Evolutionary conservation across 208 protist genomes (phyloP).

Genomic region (Vickermania ingenoplastis): DNA sequence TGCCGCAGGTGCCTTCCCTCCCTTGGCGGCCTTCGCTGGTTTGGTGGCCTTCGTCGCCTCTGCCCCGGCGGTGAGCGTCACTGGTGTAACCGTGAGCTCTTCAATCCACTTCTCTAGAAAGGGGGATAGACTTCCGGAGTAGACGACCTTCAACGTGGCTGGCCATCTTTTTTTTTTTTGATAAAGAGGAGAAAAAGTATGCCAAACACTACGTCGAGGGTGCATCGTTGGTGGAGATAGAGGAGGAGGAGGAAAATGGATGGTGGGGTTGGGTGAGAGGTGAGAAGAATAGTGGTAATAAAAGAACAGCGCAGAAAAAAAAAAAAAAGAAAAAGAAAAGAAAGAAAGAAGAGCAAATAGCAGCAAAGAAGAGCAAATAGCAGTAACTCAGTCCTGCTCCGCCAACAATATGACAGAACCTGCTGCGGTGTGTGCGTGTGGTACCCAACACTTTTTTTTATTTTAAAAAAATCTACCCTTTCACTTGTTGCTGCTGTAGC

Average conservation of each 20-base stretch:
- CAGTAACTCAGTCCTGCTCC: background rate
- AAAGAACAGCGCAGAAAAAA: slow-evolving; percentile 5
- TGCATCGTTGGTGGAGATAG: too few species aligned
- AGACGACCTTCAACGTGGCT: slow-evolving; percentile 62
- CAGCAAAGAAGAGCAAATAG: background rate
- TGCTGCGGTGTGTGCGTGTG: too few species aligned
- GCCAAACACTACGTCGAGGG: too few species aligned
- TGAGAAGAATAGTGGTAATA: slow-evolving; percentile 11
- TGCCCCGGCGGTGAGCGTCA: background rate
- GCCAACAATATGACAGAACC: too few species aligned
- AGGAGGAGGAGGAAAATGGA: too few species aligned
- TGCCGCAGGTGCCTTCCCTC: slow-evolving; percentile 2
- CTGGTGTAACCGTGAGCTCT: slow-evolving; percentile 22
- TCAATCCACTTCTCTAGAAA: slow-evolving; percentile 73
- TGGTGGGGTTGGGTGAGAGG: too few species aligned
- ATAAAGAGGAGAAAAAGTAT: too few species aligned
- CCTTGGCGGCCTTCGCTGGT: slow-evolving; percentile 11
- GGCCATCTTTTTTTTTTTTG: slow-evolving; percentile 17
- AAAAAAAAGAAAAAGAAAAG: slow-evolving; percentile 12
- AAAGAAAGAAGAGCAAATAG: slow-evolving; percentile 7
- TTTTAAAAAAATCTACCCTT: too few species aligned
- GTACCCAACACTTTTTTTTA: too few species aligned
- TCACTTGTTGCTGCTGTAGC: slow-evolving; percentile 26
- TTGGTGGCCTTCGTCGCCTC: background rate
- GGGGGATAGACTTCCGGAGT: slow-evolving; percentile 53